These are phyloP conservation scores for Diaporthe citri DNA, from an alignment of 2,329 filamentous ascomycete species.

Conservation along the genomic window DNA sequence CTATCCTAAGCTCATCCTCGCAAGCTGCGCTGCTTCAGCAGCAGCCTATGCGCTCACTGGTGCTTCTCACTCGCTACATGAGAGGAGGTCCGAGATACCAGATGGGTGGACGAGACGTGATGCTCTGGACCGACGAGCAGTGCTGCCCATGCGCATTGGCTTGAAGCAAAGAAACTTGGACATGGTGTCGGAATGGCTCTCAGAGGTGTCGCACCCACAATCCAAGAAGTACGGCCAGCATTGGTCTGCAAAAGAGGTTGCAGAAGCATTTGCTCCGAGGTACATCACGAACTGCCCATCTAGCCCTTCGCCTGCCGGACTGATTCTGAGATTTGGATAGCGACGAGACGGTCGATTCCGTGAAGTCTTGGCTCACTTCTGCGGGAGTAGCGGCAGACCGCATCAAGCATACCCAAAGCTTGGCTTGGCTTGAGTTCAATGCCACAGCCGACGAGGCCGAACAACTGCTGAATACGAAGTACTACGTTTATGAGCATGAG, in stretches of 20 bases:
- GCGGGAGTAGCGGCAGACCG: constrained; percentile 37
- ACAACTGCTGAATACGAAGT: constrained; percentile 38
- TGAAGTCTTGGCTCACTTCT: constrained; percentile 34
- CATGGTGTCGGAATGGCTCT: constrained; percentile 31
- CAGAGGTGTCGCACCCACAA: constrained; percentile 35
- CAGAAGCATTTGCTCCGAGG: constrained; percentile 38
- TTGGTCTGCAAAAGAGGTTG: constrained; percentile 37
- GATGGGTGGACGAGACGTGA: constrained; percentile 36
- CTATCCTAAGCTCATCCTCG: constrained; percentile 10
- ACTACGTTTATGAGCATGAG: constrained; percentile 38
- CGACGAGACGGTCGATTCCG: constrained; percentile 34
- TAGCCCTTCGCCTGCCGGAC: not conserved
- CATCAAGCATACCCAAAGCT: constrained; percentile 36
- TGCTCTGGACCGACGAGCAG: constrained; percentile 34
- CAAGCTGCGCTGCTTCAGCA: constrained; percentile 20
- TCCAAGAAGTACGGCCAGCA: constrained; percentile 38
- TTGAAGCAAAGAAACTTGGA: constrained; percentile 39
- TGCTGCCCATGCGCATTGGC: constrained; percentile 38
- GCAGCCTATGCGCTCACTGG: constrained; percentile 8
- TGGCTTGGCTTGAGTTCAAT: constrained; percentile 38
- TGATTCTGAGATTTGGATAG: not conserved
- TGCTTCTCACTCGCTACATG: constrained; percentile 33
- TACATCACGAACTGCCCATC: not conserved
- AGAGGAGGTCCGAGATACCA: constrained; percentile 34
- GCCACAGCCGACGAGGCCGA: constrained; percentile 37